phyloP scores from a whole-genome alignment of 169 alveolate genomes.

The Eimeria necatrix region DNA sequence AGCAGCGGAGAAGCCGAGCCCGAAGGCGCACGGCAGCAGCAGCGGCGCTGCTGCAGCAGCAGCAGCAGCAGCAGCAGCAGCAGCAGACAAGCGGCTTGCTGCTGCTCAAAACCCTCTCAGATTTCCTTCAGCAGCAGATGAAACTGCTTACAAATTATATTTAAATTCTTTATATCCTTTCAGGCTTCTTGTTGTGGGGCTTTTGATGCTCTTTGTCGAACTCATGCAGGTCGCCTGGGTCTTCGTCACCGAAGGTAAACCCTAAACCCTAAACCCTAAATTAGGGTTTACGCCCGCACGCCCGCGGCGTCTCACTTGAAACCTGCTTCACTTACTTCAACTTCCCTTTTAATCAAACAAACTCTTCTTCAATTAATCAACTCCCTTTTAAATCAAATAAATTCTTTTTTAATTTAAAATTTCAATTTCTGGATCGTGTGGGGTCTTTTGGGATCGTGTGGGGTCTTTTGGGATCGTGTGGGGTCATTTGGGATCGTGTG shows the following conservation, averaged over 20 bases:
- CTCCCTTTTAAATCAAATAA: background rate
- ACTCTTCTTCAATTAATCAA: background rate
- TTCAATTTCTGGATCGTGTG: background rate
- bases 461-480: too few species aligned
- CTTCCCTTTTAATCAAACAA: background rate
- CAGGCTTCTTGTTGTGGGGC: slow-evolving; percentile 66
- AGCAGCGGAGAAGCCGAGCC: too few species aligned
- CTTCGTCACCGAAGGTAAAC: slow-evolving; percentile 32
- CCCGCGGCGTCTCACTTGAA: too few species aligned
- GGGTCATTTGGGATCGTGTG: too few species aligned
- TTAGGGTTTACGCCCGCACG: background rate
- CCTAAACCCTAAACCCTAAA: background rate
- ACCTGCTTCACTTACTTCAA: background rate
- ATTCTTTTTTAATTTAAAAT: too few species aligned
- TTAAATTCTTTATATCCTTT: slow-evolving; percentile 51
- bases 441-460: too few species aligned
- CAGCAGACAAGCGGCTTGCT: background rate
- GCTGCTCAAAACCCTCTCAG: slow-evolving; percentile 11
- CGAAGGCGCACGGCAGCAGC: too few species aligned
- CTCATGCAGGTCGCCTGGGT: slow-evolving; percentile 64
- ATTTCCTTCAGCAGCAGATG: slow-evolving; percentile 22
- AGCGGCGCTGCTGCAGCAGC: background rate
- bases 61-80: slow-evolving; percentile 36
- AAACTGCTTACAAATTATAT: slow-evolving; percentile 5
- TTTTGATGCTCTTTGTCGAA: slow-evolving; percentile 35